Evolutionary conservation across 1,139 yeast genomes (phyloP).

Genomic region (Lodderomyces parapsilosis): DNA sequence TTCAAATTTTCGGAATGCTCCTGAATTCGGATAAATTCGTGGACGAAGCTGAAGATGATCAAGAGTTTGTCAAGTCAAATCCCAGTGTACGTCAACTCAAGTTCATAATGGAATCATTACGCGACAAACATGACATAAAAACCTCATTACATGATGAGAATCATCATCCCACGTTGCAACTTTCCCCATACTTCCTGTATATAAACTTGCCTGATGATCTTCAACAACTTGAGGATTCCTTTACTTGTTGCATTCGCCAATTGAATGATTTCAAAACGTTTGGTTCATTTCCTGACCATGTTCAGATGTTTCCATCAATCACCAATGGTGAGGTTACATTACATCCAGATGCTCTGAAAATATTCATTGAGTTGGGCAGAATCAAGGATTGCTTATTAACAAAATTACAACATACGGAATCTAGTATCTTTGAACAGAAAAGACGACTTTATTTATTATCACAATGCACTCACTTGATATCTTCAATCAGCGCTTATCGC

Average conservation of each 20-base stretch:
- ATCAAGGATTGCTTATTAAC: conserved; percentile 19
- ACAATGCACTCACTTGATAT: conserved; percentile 24
- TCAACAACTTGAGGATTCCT: background rate
- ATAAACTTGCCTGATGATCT: background rate
- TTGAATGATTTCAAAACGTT: background rate
- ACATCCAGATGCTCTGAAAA: background rate
- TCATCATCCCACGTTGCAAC: too few species aligned
- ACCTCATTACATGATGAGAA: background rate
- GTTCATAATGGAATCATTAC: background rate
- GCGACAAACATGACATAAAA: background rate
- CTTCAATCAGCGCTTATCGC: conserved; percentile 24
- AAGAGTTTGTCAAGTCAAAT: conserved; percentile 11
- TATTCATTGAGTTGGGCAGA: conserved; percentile 12
- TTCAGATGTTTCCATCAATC: conserved; percentile 18
- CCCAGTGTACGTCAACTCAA: conserved; percentile 6
- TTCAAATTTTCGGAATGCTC: conserved; percentile 17
- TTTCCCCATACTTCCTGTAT: background rate
- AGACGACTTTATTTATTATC: conserved; percentile 4
- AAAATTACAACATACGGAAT: conserved; percentile 8
- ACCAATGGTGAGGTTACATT: conserved; percentile 8
- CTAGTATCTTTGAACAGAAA: conserved; percentile 10
- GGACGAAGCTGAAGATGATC: conserved; percentile 12
- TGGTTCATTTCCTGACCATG: conserved; percentile 10
- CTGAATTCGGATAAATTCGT: conserved; percentile 10
- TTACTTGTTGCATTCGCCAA: background rate